A percentile compares a stretch with the other conserved stretches of the same genome.
Evolutionary conservation across 768 basidiomycete genomes (phyloP).

Genomic region (Chiua virens): DNA sequence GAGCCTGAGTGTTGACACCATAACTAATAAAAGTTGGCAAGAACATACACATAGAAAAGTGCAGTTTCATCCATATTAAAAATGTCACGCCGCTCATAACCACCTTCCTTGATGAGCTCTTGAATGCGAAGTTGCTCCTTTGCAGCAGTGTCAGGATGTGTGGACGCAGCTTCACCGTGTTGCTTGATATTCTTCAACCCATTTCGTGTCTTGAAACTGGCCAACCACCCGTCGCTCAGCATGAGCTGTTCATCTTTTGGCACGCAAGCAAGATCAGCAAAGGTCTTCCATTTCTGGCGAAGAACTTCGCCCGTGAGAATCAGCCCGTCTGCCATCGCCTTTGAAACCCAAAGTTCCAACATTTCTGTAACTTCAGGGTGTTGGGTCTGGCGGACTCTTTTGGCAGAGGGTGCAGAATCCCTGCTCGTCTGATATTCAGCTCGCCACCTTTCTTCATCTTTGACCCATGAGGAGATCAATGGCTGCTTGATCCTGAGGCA

Average conservation of each 20-base stretch:
- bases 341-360: conserved; percentile 37
- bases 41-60: conserved; percentile 35
- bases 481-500: conserved; percentile 37
- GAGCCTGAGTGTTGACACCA: too few species aligned
- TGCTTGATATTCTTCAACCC: conserved; percentile 17
- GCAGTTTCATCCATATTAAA: conserved; percentile 40
- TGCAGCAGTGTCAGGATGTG: conserved; percentile 10
- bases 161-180: conserved; percentile 39
- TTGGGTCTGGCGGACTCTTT: conserved; percentile 22
- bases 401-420: background rate
- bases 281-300: conserved; percentile 5
- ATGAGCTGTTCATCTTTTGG: conserved; percentile 33
- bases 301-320: conserved; percentile 30
- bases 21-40: background rate
- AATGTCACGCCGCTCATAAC: conserved; percentile 28
- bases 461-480: conserved; percentile 29
- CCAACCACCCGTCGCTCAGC: conserved; percentile 36
- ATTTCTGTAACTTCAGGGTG: conserved; percentile 37
- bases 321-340: conserved; percentile 38
- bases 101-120: conserved; percentile 27
- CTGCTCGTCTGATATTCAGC: conserved; percentile 10
- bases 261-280: conserved; percentile 21
- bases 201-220: background rate
- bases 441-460: conserved; percentile 13
- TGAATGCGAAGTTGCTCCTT: conserved; percentile 25